A percentile compares a stretch with the other conserved stretches of the same genome.
phyloP scores from a whole-genome alignment of 2,329 filamentous ascomycete genomes.

The Penicillium rolfsii region DNA sequence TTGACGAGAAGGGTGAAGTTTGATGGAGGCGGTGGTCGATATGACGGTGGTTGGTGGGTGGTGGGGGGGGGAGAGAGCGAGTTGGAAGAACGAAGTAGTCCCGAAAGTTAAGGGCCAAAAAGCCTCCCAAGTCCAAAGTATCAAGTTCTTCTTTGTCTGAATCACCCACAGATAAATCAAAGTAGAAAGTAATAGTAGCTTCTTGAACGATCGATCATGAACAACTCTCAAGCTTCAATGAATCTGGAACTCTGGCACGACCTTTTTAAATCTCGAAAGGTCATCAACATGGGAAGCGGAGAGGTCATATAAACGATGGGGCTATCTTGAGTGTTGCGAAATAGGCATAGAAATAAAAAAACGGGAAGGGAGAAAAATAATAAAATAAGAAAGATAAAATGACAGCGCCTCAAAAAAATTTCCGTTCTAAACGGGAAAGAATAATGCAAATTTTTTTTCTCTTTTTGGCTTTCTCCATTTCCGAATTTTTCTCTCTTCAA shows the following conservation, averaged over 20 bases:
- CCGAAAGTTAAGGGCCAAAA: not conserved
- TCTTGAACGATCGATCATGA: conserved; percentile 5
- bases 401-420: not conserved
- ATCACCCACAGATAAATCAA: not conserved
- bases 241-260: conserved; percentile 20
- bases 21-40: conserved; percentile 6
- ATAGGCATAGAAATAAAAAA: conserved; percentile 8
- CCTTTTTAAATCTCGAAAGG: conserved; percentile 25
- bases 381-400: not conserved
- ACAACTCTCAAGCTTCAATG: conserved; percentile 21
- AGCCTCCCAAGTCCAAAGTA: not conserved
- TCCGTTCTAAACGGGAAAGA: conserved; percentile 15
- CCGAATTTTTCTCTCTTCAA: not conserved
- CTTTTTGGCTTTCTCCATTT: not conserved
- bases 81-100: conserved; percentile 2
- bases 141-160: not conserved
- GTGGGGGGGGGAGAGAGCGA: not conserved
- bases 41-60: not conserved
- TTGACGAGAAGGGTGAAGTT: conserved; percentile 12
- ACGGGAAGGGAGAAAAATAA: not conserved
- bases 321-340: conserved; percentile 18
- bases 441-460: conserved; percentile 11
- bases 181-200: conserved; percentile 8
- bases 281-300: conserved; percentile 40
- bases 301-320: conserved; percentile 44